These are phyloP conservation scores for Arthrobotrys pseudoclavata DNA, from an alignment of 2,329 filamentous ascomycete genomes.

Conservation along the genomic window DNA sequence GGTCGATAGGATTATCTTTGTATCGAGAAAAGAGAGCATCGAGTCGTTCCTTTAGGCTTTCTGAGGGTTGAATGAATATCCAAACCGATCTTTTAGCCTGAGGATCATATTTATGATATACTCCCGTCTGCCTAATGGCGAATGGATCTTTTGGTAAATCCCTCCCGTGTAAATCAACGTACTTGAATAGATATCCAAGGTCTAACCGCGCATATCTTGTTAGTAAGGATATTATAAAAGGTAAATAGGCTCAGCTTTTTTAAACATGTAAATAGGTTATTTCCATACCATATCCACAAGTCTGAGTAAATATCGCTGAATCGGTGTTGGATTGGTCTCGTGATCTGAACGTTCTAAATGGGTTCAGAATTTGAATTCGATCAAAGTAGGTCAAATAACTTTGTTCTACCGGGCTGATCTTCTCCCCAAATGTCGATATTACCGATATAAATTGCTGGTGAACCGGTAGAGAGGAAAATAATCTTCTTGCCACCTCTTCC, in stretches of 20 bases:
- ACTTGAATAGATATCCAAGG: slow-evolving; percentile 50
- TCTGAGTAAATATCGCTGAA: slow-evolving; percentile 42
- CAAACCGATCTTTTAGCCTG: slow-evolving; percentile 45
- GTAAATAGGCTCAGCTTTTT: background rate
- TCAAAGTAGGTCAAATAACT: slow-evolving; percentile 56
- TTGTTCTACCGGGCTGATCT: slow-evolving; percentile 37
- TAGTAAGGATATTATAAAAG: background rate
- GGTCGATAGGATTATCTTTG: slow-evolving; percentile 46
- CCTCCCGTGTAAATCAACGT: slow-evolving; percentile 41
- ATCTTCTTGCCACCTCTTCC: slow-evolving; percentile 41
- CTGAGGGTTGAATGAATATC: slow-evolving; percentile 51
- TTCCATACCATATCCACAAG: slow-evolving; percentile 47
- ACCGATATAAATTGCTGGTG: slow-evolving; percentile 49
- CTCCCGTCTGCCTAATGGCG: slow-evolving; percentile 45
- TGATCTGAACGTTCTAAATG: slow-evolving; percentile 35
- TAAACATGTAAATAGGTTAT: background rate
- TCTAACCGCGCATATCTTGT: slow-evolving; percentile 13
- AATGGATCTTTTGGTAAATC: slow-evolving; percentile 31
- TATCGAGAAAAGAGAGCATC: slow-evolving; percentile 35
- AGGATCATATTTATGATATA: slow-evolving; percentile 56
- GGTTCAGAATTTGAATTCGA: slow-evolving; percentile 50
- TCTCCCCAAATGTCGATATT: slow-evolving; percentile 48
- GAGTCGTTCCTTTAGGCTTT: slow-evolving; percentile 46
- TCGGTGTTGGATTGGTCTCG: too few relatives aligned
- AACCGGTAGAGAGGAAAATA: slow-evolving; percentile 44